A percentile compares a stretch with the other conserved stretches of the same genome.
Evolutionary conservation across 2,329 filamentous ascomycete genomes (phyloP).

Genomic region (Colletotrichum eremochloae): DNA sequence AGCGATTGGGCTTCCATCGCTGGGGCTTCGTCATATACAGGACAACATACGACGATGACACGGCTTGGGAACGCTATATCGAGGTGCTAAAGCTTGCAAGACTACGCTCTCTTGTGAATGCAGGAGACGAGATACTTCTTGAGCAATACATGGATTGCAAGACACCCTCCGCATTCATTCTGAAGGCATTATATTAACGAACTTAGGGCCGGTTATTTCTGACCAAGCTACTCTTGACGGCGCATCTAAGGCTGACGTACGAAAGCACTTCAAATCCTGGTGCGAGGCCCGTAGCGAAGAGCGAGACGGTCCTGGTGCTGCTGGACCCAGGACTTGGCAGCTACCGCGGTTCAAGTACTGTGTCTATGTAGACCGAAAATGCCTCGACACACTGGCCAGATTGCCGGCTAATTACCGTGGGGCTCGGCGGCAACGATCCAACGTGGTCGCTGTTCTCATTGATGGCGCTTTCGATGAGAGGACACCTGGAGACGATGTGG

Average conservation of each 20-base stretch:
- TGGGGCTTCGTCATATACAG: conserved; percentile 43
- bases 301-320: not conserved
- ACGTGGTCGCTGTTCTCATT: conserved; percentile 7
- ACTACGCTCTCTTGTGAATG: not conserved
- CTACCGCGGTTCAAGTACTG: conserved; percentile 12
- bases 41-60: conserved; percentile 41
- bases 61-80: conserved; percentile 26
- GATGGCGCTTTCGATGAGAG: conserved; percentile 6
- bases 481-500: not conserved
- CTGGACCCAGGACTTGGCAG: not conserved
- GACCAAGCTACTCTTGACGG: conserved; percentile 25
- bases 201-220: conserved; percentile 17
- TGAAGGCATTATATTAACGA: not conserved
- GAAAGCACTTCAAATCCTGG: conserved; percentile 1
- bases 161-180: not conserved
- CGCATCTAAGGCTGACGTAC: conserved; percentile 21
- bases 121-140: conserved; percentile 20
- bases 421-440: not conserved
- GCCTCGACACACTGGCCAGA: not conserved
- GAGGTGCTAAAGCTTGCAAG: not conserved
- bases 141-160: conserved; percentile 27
- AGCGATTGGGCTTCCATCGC: conserved; percentile 18
- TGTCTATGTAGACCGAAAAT: conserved; percentile 15
- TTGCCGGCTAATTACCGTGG: not conserved
- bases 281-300: not conserved